phyloP scores from a whole-genome alignment of 2,329 filamentous ascomycete species.

The Aplosporella prunicola region DNA sequence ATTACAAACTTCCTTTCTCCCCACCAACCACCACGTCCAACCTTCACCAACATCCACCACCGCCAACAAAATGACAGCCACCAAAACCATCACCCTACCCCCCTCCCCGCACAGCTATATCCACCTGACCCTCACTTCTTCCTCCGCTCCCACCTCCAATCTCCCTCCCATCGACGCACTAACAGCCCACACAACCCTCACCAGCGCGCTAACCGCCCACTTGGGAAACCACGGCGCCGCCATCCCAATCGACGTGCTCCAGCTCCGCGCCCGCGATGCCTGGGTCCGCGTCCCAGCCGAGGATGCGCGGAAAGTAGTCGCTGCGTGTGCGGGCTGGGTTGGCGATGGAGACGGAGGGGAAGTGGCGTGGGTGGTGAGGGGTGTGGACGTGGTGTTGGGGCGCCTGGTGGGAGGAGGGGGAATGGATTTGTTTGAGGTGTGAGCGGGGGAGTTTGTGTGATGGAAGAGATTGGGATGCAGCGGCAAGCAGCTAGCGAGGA shows the following conservation, averaged over 20 bases:
- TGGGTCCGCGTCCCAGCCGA: conserved; percentile 57
- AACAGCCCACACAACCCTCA: conserved; percentile 53
- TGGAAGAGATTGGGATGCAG: not conserved
- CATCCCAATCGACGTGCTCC: conserved; percentile 59
- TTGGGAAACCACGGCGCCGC: conserved; percentile 58
- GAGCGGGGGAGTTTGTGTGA: not conserved
- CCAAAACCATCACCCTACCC: conserved; percentile 1
- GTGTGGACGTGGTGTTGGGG: conserved; percentile 8
- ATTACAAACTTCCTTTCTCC: no score
- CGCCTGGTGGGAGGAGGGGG: not conserved
- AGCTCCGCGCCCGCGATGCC: conserved; percentile 40
- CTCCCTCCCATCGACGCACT: conserved; percentile 44
- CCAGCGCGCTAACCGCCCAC: conserved; percentile 54
- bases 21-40: conserved; percentile 1
- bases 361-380: conserved; percentile 7
- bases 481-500: no score
- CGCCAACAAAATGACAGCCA: not conserved
- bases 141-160: not conserved
- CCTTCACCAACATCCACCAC: not conserved
- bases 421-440: not conserved
- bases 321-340: conserved; percentile 33
- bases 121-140: conserved; percentile 2
- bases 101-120: conserved; percentile 5
- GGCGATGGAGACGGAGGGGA: conserved; percentile 1
- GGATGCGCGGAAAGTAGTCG: conserved; percentile 52